These are phyloP conservation scores for Aeschynomene evenia DNA, from an alignment of 306 rosid genomes.

Conservation along the genomic window DNA sequence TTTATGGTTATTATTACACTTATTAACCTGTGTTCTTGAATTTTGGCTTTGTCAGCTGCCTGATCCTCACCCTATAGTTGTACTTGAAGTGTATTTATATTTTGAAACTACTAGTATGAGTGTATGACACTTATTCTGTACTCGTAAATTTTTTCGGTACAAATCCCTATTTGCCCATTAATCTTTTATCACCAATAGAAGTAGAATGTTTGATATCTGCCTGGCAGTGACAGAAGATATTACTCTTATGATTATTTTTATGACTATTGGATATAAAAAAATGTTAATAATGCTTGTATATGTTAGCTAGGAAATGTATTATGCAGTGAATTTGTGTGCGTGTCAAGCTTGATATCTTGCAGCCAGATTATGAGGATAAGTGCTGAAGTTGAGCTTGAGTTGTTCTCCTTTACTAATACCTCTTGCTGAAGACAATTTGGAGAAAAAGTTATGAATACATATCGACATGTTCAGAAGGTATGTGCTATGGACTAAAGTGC, in stretches of 20 bases:
- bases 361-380: not conserved
- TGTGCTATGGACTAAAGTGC: too few species aligned
- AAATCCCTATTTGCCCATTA: not conserved
- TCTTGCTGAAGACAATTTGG: slow-evolving; percentile 38
- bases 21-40: not conserved
- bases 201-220: not conserved
- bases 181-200: slow-evolving; percentile 4
- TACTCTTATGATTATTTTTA: not conserved
- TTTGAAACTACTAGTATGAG: not conserved
- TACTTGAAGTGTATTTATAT: not conserved
- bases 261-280: not conserved
- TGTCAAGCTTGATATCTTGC: not conserved
- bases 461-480: too few species aligned
- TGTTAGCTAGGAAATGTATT: not conserved
- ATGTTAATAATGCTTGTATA: not conserved
- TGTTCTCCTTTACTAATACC: slow-evolving; percentile 44
- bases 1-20: not conserved
- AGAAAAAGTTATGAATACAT: too few species aligned
- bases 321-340: not conserved
- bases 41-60: not conserved
- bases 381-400: slow-evolving; percentile 21
- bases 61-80: not conserved
- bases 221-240: not conserved
- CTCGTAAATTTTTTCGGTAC: not conserved
- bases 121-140: not conserved